These are phyloP conservation scores for Nitzschia sp. DNA, from an alignment of 108 stramenopile genomes.

Conservation along the genomic window DNA sequence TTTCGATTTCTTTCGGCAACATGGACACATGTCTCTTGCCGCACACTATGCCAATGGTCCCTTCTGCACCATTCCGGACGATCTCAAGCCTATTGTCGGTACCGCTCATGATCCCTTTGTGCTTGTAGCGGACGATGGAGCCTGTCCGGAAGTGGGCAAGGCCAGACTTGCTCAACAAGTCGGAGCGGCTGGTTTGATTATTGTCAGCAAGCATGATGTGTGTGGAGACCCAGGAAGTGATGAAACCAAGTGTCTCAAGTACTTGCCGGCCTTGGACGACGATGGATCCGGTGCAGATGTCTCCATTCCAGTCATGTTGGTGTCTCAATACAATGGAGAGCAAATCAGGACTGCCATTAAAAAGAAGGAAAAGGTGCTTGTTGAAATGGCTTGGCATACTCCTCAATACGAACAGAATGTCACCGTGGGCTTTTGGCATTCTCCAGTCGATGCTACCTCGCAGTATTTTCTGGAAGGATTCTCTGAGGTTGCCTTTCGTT, in stretches of 20 bases:
- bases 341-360: slow-evolving; percentile 53
- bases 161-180: slow-evolving; percentile 78
- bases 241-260: slow-evolving; percentile 26
- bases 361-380: slow-evolving; percentile 58
- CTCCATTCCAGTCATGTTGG: slow-evolving; percentile 80
- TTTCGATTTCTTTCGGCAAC: slow-evolving; percentile 5
- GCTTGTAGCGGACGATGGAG: slow-evolving; percentile 79
- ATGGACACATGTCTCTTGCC: slow-evolving; percentile 14
- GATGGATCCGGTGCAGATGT: slow-evolving; percentile 88
- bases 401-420: slow-evolving; percentile 86
- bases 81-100: not conserved
- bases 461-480: slow-evolving; percentile 73
- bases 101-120: slow-evolving; percentile 55
- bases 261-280: slow-evolving; percentile 81
- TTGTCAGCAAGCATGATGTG: slow-evolving; percentile 82
- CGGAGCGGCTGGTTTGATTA: slow-evolving; percentile 89
- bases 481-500: slow-evolving; percentile 60
- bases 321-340: slow-evolving; percentile 75
- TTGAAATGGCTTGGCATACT: slow-evolving; percentile 85
- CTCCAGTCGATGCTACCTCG: slow-evolving; percentile 63
- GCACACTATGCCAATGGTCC: slow-evolving; percentile 5
- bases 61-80: slow-evolving; percentile 13
- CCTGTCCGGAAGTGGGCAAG: slow-evolving; percentile 81
- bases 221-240: slow-evolving; percentile 45
- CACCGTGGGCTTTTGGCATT: slow-evolving; percentile 86